A percentile compares a stretch with the other conserved stretches of the same genome.
These are phyloP conservation scores for Edaphochlamys debaryana DNA, from an alignment of 139 green algal species.

Conservation along the genomic window DNA sequence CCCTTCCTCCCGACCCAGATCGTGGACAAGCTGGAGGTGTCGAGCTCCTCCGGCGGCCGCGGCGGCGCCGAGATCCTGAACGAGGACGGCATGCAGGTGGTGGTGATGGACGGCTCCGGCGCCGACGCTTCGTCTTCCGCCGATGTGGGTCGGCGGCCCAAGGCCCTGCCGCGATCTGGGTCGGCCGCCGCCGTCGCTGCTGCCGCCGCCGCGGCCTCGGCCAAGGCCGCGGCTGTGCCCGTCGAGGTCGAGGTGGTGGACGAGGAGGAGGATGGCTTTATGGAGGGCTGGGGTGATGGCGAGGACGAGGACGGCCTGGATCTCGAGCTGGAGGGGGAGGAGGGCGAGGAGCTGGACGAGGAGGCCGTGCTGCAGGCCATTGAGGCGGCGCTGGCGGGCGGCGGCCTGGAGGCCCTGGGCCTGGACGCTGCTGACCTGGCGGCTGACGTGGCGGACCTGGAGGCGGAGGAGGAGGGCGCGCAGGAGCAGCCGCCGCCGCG, in stretches of 20 bases:
- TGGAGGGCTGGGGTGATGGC: neutral
- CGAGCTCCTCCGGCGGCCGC: neutral
- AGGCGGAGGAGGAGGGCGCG: too few species aligned
- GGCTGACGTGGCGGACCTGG: too few species aligned
- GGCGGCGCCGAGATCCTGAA: neutral
- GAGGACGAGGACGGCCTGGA: neutral
- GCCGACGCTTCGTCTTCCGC: neutral
- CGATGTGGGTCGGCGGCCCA: neutral
- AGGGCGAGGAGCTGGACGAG: neutral
- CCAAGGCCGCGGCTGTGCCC: too few species aligned
- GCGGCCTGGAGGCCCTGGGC: neutral
- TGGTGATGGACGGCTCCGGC: neutral
- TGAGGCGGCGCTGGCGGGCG: neutral
- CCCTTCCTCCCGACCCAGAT: too few species aligned
- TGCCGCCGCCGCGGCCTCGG: neutral
- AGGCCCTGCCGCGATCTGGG: neutral
- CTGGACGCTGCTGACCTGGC: neutral
- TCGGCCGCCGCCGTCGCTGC: too few species aligned
- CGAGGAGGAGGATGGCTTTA: neutral
- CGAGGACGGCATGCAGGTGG: slow-evolving; percentile 4
- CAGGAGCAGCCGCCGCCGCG: too few species aligned
- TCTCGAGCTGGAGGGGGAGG: neutral
- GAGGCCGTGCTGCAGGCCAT: neutral
- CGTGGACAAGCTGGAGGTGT: slow-evolving; percentile 41
- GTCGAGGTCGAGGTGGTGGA: neutral